Conservation (phyloP, 148 eudicot species). For the Rhododendron vialii region DNA sequence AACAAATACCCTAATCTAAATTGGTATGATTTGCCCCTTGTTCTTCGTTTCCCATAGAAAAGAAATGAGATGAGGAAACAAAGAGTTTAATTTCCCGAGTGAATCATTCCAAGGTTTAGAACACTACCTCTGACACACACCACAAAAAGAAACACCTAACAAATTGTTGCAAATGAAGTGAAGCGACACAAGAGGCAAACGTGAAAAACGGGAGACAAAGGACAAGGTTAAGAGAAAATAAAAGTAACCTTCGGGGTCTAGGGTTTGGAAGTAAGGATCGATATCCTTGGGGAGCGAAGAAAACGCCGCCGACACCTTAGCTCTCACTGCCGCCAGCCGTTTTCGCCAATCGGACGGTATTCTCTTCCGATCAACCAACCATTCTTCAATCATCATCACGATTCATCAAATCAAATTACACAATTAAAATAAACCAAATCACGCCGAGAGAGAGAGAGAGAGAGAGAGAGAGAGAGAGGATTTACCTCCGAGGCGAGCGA, state of each 20-base stretch:
- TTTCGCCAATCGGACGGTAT: constrained; percentile 84
- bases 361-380: constrained; percentile 97
- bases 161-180: background rate
- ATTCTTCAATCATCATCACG: constrained; percentile 47
- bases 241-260: constrained; percentile 64
- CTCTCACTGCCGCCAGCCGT: constrained; percentile 54
- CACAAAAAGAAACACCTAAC: background rate
- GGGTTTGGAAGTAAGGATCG: constrained; percentile 80
- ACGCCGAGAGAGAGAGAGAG: too few species aligned
- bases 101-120: background rate
- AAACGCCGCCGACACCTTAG: constrained; percentile 65
- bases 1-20: background rate
- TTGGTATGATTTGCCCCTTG: too few species aligned
- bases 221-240: background rate
- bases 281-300: constrained; percentile 66
- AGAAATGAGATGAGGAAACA: background rate
- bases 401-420: background rate
- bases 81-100: background rate
- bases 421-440: background rate
- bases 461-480: background rate
- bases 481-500: constrained; percentile 80
- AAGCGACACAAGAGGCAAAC: background rate
- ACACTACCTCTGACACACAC: background rate
- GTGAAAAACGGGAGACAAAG: background rate
- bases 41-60: too few species aligned